Percentiles rank a stretch among this genome's conserved stretches.
phyloP scores from a whole-genome alignment of 352 stramenopile species.

The Globisporangium acanthophoron region DNA sequence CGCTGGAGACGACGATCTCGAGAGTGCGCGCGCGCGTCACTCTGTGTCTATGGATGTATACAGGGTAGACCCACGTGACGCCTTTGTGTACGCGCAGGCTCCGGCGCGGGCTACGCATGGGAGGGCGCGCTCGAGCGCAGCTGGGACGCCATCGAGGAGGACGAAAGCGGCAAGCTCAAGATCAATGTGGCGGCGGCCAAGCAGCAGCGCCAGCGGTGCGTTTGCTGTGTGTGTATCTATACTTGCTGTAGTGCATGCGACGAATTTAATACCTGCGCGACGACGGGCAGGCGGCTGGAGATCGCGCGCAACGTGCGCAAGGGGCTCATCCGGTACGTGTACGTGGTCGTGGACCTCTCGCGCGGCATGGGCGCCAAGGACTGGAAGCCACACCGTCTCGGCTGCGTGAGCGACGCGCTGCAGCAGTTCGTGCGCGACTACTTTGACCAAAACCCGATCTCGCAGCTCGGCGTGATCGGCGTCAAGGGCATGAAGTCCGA shows the following conservation, averaged over 20 bases:
- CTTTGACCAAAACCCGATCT: constrained; percentile 94
- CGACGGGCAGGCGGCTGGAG: constrained; percentile 43
- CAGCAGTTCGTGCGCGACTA: constrained; percentile 89
- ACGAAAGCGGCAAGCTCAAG: constrained; percentile 79
- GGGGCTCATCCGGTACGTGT: constrained; percentile 82
- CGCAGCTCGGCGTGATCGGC: constrained; percentile 86
- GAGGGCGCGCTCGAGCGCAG: constrained; percentile 80
- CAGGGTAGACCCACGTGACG: constrained; percentile 2
- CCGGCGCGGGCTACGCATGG: constrained; percentile 67
- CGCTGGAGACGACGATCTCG: no score
- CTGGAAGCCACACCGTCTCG: constrained; percentile 81
- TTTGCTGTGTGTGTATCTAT: not conserved
- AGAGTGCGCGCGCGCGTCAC: not conserved
- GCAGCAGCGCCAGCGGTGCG: constrained; percentile 68
- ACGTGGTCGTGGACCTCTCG: constrained; percentile 81
- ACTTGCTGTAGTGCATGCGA: not conserved
- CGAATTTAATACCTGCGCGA: not conserved
- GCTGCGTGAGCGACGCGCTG: constrained; percentile 56
- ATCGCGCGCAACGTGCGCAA: constrained; percentile 84
- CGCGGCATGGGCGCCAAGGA: constrained; percentile 84
- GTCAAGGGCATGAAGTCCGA: constrained; percentile 89
- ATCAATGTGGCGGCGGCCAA: constrained; percentile 55
- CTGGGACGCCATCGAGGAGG: constrained; percentile 84
- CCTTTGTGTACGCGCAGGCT: not conserved
- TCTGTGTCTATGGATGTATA: not conserved